Conservation (phyloP, 164 flowering plant species). For the Liquidambar formosana region DNA sequence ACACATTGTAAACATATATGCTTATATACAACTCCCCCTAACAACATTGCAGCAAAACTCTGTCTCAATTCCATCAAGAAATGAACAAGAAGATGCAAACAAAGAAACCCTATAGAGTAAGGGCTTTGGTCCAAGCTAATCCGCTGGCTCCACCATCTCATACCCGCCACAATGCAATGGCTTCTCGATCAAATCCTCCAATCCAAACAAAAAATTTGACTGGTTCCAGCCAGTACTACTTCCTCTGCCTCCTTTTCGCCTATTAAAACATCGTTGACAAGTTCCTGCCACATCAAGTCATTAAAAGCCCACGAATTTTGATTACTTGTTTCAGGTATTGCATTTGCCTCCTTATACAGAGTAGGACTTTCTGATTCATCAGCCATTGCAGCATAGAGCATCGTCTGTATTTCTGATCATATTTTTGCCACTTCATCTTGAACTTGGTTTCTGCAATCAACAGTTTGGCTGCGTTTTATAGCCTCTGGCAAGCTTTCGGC, state of each 20-base stretch:
- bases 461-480: too few relatives aligned
- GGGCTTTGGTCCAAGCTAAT: slow-evolving; percentile 9
- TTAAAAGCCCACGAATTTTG: slow-evolving; percentile 20
- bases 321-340: background rate
- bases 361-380: slow-evolving; percentile 7
- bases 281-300: slow-evolving; percentile 42
- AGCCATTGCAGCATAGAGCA: slow-evolving; percentile 17
- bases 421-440: slow-evolving; percentile 22
- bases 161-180: slow-evolving; percentile 27
- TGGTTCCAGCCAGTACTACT: slow-evolving; percentile 15
- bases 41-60: too few relatives aligned
- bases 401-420: slow-evolving; percentile 23
- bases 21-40: too few relatives aligned
- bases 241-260: slow-evolving; percentile 20
- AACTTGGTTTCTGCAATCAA: background rate
- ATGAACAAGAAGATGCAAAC: background rate
- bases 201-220: slow-evolving; percentile 36
- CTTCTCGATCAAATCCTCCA: slow-evolving; percentile 49
- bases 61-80: background rate
- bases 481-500: too few relatives aligned
- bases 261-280: slow-evolving; percentile 41
- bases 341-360: slow-evolving; percentile 10
- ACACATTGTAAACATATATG: too few relatives aligned
- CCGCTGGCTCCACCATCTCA: slow-evolving; percentile 33
- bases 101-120: background rate